These are phyloP conservation scores for Diplodia corticola DNA, from an alignment of 2,329 filamentous ascomycete species.

Conservation along the genomic window DNA sequence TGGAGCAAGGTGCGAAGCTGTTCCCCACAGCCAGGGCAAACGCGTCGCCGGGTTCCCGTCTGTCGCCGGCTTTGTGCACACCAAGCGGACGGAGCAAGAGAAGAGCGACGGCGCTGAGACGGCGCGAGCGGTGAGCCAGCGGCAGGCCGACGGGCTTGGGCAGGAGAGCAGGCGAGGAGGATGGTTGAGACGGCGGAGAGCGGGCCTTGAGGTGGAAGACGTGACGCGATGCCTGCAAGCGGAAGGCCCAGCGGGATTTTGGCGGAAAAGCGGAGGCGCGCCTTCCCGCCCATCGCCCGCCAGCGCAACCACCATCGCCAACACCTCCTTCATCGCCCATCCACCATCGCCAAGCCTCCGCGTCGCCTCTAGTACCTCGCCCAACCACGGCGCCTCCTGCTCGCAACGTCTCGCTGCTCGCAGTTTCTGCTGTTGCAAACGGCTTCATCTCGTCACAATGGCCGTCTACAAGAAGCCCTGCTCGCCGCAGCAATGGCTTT, in stretches of 20 bases:
- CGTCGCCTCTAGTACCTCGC: not conserved
- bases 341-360: not conserved
- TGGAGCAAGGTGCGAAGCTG: not conserved
- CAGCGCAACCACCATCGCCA: not conserved
- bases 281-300: not conserved
- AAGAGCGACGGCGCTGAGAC: not conserved
- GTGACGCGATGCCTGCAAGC: not conserved
- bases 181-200: not conserved
- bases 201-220: not conserved
- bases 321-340: not conserved
- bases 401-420: slow-evolving; percentile 7
- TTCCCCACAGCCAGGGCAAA: not conserved
- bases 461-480: slow-evolving; percentile 4
- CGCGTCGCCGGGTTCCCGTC: not conserved
- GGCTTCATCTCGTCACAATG: not conserved
- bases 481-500: not conserved
- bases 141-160: not conserved
- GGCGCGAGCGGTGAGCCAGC: not conserved
- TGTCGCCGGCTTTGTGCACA: slow-evolving; percentile 6
- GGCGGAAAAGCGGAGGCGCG: too few species aligned
- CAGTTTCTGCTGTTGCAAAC: slow-evolving; percentile 8
- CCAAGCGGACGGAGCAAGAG: too few species aligned
- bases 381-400: not conserved
- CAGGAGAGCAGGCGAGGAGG: not conserved
- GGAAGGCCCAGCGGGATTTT: not conserved